Base-by-base conservation (phyloP, 352 stramenopile species). In the Thraustochytrium aureum region DNA sequence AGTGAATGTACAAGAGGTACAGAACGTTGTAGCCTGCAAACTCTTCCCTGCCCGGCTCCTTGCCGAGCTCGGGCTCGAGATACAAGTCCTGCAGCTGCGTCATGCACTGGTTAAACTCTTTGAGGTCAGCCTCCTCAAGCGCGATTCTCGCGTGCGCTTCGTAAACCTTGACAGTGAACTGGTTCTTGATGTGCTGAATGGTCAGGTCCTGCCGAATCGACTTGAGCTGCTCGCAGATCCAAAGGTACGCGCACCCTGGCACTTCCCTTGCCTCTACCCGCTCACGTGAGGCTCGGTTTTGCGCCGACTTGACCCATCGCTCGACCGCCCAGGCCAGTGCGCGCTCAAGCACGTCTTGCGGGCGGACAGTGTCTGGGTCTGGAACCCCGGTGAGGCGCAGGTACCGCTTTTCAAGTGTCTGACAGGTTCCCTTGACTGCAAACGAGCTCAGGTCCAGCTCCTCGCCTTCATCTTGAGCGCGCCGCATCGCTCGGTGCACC, bases 161-260 rank as follows among this genome's bases (percentile, higher is more conserved):
- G 87, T 99, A 99, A 52, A 99, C 95, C 41, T 92, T 83, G 50
- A 99, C 93, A 1, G 95, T 97, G 87, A 99, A 99, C 14, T 85
- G 87, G 86, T 98, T 97, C 86, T 97, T 94, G 75, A 99, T 98
- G 81, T 93, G 90, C 84, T 97, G 93, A 37, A 99, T 94, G 20
- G 94, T 98, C 82, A 97, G 95, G 88, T 99, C 96, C 86, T 99
- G 96, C 30, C 96, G 92, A 81, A 99, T 98, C 35, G 96, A 97
- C 86, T 99, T 99, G 61, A 99, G 91, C 84, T 99, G 96, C 72
- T 94, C 97, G 90, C 95, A 99, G 2, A 82, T 39, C 64, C 75
- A 86, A 10, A 72, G 30, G 52, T 83, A 83, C 30, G 64, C 52
- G 22, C 43, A 99, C 45, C 45, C 45, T 56, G n/a, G 45, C n/a